Conservation (phyloP, 495 filamentous ascomycete genomes). For the Penicillium macrosclerotiorum region DNA sequence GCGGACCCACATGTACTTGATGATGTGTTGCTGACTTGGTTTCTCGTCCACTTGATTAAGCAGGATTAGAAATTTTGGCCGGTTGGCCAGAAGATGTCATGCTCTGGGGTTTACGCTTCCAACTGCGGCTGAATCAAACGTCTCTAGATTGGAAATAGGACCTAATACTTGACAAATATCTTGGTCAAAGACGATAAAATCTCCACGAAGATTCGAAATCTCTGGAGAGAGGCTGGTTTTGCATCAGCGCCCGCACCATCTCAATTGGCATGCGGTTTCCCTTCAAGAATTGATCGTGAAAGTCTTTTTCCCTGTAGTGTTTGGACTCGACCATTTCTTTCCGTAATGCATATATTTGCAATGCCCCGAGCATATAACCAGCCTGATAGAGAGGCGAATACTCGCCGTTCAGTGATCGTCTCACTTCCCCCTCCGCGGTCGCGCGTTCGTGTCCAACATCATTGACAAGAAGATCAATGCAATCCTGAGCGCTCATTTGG, state of each 20-base stretch:
- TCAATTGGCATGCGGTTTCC: conserved; percentile 52
- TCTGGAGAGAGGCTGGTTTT: conserved; percentile 2
- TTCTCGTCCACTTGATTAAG: background rate
- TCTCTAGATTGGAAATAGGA: too few relatives aligned
- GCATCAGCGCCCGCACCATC: conserved; percentile 44
- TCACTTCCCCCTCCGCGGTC: conserved; percentile 54
- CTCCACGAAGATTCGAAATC: conserved; percentile 14
- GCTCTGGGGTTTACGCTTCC: too few relatives aligned
- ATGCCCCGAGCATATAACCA: conserved; percentile 51
- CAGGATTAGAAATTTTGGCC: too few relatives aligned
- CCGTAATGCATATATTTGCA: conserved; percentile 44
- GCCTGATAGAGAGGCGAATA: conserved; percentile 53
- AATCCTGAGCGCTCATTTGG: conserved; percentile 42
- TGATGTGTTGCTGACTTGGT: conserved; percentile 12
- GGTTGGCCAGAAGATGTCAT: background rate
- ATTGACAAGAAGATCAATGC: conserved; percentile 40
- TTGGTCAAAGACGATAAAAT: conserved; percentile 9
- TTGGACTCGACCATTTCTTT: conserved; percentile 31
- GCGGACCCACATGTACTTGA: conserved; percentile 1
- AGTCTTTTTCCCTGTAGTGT: conserved; percentile 41
- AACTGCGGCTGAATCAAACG: too few relatives aligned
- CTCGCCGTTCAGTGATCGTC: conserved; percentile 44
- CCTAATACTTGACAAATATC: background rate
- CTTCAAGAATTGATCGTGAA: conserved; percentile 46
- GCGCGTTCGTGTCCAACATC: conserved; percentile 51